Evolutionary conservation across 305 asterid species (phyloP).

Genomic region (Solanum hybrid): DNA sequence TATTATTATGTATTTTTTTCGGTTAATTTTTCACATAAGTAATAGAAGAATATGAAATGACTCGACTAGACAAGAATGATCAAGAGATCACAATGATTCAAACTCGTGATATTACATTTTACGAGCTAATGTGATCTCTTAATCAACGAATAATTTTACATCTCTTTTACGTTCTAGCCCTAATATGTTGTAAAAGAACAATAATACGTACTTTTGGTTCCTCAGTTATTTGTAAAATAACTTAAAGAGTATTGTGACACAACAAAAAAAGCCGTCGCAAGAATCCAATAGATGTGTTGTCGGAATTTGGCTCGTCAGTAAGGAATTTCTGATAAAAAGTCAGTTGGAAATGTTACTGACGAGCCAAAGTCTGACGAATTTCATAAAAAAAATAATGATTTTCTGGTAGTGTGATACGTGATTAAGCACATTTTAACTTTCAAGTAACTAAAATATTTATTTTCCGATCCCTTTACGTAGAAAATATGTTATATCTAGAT

Average conservation of each 20-base stretch:
- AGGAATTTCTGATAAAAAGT: background rate
- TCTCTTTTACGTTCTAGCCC: background rate
- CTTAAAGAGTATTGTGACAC: background rate
- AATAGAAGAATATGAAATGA: background rate
- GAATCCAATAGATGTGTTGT: background rate
- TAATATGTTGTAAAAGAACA: background rate
- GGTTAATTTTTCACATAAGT: background rate
- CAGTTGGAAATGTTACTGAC: rapidly evolving
- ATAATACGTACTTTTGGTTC: background rate
- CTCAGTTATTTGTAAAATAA: background rate
- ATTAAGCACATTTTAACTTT: background rate
- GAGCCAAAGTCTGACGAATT: background rate
- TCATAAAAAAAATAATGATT: background rate
- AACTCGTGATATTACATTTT: background rate
- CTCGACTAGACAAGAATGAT: background rate
- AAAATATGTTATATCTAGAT: no score
- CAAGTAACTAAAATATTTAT: no score
- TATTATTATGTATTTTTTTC: background rate
- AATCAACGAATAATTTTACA: background rate
- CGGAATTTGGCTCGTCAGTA: background rate
- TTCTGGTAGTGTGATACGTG: background rate
- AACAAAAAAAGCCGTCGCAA: background rate
- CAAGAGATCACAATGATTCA: background rate
- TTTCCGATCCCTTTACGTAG: no score
- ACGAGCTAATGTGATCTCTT: background rate